A percentile compares a stretch with the other conserved stretches of the same genome.
Evolutionary conservation across 768 basidiomycete genomes (phyloP).

Genomic region (Agaricus bisporus): DNA sequence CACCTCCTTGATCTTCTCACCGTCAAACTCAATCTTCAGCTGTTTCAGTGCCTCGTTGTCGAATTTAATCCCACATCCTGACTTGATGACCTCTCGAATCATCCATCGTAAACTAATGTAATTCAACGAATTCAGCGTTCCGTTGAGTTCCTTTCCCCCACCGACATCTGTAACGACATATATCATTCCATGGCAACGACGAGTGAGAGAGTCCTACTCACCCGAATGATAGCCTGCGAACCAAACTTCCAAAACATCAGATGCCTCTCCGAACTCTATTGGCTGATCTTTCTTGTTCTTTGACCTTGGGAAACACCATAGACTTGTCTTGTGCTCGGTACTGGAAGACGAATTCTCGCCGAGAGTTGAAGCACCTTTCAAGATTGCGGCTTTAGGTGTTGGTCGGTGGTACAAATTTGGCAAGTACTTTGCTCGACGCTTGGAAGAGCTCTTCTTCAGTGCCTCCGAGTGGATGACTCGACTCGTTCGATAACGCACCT

Average conservation of each 20-base stretch:
- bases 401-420: slow-evolving; percentile 58
- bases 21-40: slow-evolving; percentile 27
- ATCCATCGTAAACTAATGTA: slow-evolving; percentile 75
- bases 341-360: slow-evolving; percentile 6
- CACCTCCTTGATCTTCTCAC: slow-evolving; percentile 14
- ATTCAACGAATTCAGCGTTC: slow-evolving; percentile 36
- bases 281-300: too few relatives aligned
- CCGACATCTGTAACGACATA: slow-evolving; percentile 50
- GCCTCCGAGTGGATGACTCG: neutral
- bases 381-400: slow-evolving; percentile 4
- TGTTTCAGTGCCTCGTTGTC: slow-evolving; percentile 40
- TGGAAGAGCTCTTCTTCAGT: neutral
- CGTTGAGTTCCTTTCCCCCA: slow-evolving; percentile 51
- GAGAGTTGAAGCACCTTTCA: too few relatives aligned
- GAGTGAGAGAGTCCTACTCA: slow-evolving; percentile 24
- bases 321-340: neutral
- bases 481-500: slow-evolving; percentile 35
- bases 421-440: slow-evolving; percentile 63
- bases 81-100: slow-evolving; percentile 56
- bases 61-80: slow-evolving; percentile 58
- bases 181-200: neutral
- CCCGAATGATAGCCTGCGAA: slow-evolving; percentile 70
- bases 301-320: too few relatives aligned
- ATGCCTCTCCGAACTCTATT: neutral
- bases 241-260: slow-evolving; percentile 74